Conservation (phyloP, 257 asterid species). For the Nicotiana tomentosiformis region DNA sequence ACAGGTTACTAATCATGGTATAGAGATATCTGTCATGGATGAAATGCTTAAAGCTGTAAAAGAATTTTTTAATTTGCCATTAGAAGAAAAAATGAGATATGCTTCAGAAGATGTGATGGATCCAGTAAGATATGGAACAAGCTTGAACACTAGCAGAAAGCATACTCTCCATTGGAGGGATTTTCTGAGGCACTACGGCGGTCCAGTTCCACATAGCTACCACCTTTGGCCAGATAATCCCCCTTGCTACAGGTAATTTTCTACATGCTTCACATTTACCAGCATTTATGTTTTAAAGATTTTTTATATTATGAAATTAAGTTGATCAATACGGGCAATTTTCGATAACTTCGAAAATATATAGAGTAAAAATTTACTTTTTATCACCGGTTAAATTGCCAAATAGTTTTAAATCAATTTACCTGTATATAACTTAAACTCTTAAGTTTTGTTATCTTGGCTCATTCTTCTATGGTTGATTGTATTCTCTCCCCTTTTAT, state of each 20-base stretch:
- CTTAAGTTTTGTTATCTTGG: not conserved
- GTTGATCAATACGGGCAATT: no score
- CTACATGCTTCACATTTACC: not conserved
- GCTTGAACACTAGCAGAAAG: conserved; percentile 39
- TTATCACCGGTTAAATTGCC: no score
- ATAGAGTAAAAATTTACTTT: no score
- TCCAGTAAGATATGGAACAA: conserved; percentile 50
- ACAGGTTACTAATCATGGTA: not conserved
- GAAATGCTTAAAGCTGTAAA: not conserved
- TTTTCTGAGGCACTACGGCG: conserved; percentile 49
- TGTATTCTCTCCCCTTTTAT: not conserved
- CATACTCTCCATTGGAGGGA: conserved; percentile 58
- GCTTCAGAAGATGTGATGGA: conserved; percentile 53
- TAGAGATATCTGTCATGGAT: not conserved
- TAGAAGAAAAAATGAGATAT: not conserved
- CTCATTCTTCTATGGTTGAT: not conserved
- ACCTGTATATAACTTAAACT: no score
- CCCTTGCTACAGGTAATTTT: not conserved
- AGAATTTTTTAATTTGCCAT: not conserved
- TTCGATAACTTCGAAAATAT: no score
- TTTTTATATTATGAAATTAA: no score
- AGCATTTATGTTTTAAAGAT: not conserved
- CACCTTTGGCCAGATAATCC: conserved; percentile 23
- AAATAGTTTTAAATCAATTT: no score
- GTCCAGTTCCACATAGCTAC: conserved; percentile 27